Conservation (phyloP, 2,329 filamentous ascomycete genomes). For the Pseudogymnoascus sp. region DNA sequence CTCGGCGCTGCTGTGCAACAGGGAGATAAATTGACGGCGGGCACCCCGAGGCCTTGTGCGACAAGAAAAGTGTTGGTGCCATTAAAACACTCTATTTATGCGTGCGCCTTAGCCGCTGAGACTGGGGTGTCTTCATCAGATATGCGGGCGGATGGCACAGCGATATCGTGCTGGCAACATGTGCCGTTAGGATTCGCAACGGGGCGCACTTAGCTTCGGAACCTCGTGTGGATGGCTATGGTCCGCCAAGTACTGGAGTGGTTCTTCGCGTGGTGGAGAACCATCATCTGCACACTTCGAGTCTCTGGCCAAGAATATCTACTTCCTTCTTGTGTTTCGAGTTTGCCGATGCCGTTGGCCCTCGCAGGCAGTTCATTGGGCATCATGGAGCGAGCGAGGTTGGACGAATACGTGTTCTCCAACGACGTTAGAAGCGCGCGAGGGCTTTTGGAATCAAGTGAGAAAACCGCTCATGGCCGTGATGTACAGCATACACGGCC, state of each 20-base stretch:
- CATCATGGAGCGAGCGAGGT: not conserved
- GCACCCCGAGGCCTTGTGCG: not conserved
- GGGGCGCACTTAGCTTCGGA: not conserved
- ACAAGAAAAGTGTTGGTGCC: not conserved
- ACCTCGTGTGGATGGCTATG: not conserved
- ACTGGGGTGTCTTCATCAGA: not conserved
- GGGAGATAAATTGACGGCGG: constrained; percentile 2
- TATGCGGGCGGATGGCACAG: not conserved
- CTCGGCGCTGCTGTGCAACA: constrained; percentile 2
- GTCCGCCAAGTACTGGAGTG: not conserved
- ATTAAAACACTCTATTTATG: not conserved
- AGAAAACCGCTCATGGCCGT: not conserved
- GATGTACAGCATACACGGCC: not conserved
- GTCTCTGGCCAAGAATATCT: not conserved
- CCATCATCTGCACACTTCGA: not conserved
- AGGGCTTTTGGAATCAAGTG: not conserved
- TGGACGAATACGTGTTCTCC: constrained; percentile 3
- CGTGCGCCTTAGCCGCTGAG: not conserved
- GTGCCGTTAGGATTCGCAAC: not conserved
- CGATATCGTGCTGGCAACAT: not conserved
- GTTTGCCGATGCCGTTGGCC: not conserved
- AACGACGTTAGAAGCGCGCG: not conserved
- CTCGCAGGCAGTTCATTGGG: not conserved
- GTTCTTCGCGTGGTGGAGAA: not conserved
- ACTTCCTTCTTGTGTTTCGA: constrained; percentile 6